A percentile compares a stretch with the other conserved stretches of the same genome.
These are phyloP conservation scores for Phytopythium delawarense DNA, from an alignment of 352 stramenopile genomes.

Conservation along the genomic window DNA sequence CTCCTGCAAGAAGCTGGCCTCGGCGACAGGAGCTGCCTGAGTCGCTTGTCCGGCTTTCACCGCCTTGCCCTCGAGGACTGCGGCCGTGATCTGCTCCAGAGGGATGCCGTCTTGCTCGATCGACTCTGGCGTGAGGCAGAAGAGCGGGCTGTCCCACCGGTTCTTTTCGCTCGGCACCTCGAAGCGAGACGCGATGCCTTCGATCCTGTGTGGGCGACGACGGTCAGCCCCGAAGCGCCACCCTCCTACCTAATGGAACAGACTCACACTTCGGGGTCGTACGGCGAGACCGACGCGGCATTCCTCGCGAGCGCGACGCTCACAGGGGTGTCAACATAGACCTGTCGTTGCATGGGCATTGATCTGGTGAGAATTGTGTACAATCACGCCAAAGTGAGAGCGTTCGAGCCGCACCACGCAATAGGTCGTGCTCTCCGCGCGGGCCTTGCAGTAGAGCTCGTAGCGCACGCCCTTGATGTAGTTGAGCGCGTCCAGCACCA, in stretches of 20 bases:
- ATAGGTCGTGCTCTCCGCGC: constrained; percentile 87
- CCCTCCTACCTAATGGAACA: too few relatives aligned
- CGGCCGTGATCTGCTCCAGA: constrained; percentile 48
- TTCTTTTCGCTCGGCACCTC: constrained; percentile 92
- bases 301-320: constrained; percentile 59
- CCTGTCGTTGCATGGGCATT: constrained; percentile 9
- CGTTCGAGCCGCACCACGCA: constrained; percentile 55
- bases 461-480: constrained; percentile 96
- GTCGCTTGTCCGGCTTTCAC: constrained; percentile 71
- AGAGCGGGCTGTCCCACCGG: constrained; percentile 91
- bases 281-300: constrained; percentile 21
- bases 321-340: constrained; percentile 73
- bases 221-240: neutral
- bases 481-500: constrained; percentile 93
- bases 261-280: constrained; percentile 40
- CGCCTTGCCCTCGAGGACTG: constrained; percentile 54
- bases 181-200: constrained; percentile 85
- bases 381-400: neutral
- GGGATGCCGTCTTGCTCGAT: constrained; percentile 31
- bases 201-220: constrained; percentile 36
- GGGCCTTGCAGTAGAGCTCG: constrained; percentile 93
- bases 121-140: constrained; percentile 51
- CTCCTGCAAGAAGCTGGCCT: constrained; percentile 73
- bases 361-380: neutral
- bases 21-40: constrained; percentile 42